phyloP scores from a whole-genome alignment of 2,329 filamentous ascomycete genomes.

The Sclerotinia subarctica region DNA sequence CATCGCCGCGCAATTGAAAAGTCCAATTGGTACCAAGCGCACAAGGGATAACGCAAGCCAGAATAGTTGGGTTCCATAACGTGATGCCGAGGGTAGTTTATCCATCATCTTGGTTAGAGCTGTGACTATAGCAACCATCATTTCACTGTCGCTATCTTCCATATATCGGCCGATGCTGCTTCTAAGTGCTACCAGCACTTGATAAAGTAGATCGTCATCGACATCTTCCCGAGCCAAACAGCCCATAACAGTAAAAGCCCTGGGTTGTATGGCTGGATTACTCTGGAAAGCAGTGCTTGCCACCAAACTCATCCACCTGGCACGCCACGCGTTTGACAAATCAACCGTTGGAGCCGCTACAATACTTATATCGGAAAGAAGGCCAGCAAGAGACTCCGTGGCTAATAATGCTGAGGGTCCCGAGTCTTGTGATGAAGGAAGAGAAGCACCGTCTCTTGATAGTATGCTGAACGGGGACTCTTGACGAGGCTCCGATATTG shows the following conservation, averaged over 20 bases:
- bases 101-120: slow-evolving; percentile 69
- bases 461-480: slow-evolving; percentile 55
- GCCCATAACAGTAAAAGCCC: slow-evolving; percentile 69
- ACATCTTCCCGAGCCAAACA: slow-evolving; percentile 69
- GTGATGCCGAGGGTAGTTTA: slow-evolving; percentile 62
- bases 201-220: slow-evolving; percentile 68
- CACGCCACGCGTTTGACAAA: slow-evolving; percentile 65
- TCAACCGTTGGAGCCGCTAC: slow-evolving; percentile 63
- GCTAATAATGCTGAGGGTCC: slow-evolving; percentile 41
- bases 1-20: slow-evolving; percentile 64
- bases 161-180: slow-evolving; percentile 63
- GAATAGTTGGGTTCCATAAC: slow-evolving; percentile 66
- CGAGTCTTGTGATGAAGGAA: slow-evolving; percentile 53
- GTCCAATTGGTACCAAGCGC: slow-evolving; percentile 57
- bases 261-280: slow-evolving; percentile 67
- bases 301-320: slow-evolving; percentile 70
- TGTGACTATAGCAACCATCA: slow-evolving; percentile 66
- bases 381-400: slow-evolving; percentile 59
- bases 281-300: slow-evolving; percentile 71
- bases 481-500: slow-evolving; percentile 56
- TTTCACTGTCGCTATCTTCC: slow-evolving; percentile 62
- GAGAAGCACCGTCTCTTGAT: slow-evolving; percentile 52
- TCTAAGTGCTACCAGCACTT: slow-evolving; percentile 65
- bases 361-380: slow-evolving; percentile 62
- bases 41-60: slow-evolving; percentile 67